Evolutionary conservation across 1,284 basidiomycete genomes (phyloP), one percentile per base, ranked within the genome.

Genomic region (Cryptococcus sp.): DNA sequence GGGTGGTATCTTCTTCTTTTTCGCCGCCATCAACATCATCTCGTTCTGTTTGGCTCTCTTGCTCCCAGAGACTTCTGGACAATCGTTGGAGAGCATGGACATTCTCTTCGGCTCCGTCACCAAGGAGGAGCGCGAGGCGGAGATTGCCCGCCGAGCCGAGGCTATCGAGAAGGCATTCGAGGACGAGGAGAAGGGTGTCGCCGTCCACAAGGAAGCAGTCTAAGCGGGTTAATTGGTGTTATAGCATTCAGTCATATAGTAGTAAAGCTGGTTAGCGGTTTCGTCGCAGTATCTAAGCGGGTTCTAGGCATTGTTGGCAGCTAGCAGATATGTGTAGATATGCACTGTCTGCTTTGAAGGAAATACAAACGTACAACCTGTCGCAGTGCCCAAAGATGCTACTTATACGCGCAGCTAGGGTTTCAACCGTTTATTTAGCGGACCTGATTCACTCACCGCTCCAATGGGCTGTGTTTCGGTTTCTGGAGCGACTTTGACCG

Each of bases 51-150:
- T 84, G 83, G 68, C 64, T 68, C 6, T 69, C 73, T 49, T 60
- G 23, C 72, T 81, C 6, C 88, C 88, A 0, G 89, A 91, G 78
- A 91, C 89, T 6, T 87, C 87, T 72, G 88, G 88, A 8, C 82
- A 83, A 56, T 63, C 63, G 5, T 54, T 68, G 40, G 68, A 73
- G 63, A 59, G 57, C 23, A 69, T 91, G 88, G 89, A 91, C 72
- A 75, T 91, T 68, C 82, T 91, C 63, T 91, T 92, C 67, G 89
- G 88, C 3, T 68, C 85, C 0, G 82, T 89, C 25, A 81, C 82
- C 20, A 80, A 79, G 22, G 86, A 85, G 66, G 71, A 85, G 65
- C 84, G 88, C 55, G 79, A 80, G 50, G 83, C 80, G 3, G 81
- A 85, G 56, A 85, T 88, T 60, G 77, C 76, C 48, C 49, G 46